phyloP scores from a whole-genome alignment of 2,329 filamentous ascomycete genomes.

The Penicillium sumatraense region DNA sequence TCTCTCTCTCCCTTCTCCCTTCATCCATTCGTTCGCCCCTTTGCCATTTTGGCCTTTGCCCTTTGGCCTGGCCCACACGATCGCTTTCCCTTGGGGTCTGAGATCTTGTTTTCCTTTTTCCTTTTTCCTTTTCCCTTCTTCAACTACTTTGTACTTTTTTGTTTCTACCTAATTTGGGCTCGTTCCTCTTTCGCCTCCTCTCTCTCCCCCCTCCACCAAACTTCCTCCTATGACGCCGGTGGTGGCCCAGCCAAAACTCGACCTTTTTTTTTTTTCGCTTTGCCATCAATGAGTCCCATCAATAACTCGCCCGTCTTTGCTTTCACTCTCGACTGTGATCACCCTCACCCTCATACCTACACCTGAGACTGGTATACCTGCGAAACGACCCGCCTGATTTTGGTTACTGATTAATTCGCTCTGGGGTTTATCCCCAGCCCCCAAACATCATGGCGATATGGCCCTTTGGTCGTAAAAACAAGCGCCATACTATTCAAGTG shows the following conservation, averaged over 20 bases:
- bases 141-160: not conserved
- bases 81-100: conserved; percentile 3
- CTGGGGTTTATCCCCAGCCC: conserved; percentile 19
- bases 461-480: conserved; percentile 78
- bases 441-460: conserved; percentile 71
- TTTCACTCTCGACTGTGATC: not conserved
- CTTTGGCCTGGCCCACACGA: conserved; percentile 7
- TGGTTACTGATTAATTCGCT: conserved; percentile 21
- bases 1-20: conserved; percentile 7
- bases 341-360: too few relatives aligned
- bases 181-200: not conserved
- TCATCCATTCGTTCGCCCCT: conserved; percentile 20
- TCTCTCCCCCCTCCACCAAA: not conserved
- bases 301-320: conserved; percentile 19
- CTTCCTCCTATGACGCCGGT: conserved; percentile 20
- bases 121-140: not conserved
- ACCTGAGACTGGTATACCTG: too few relatives aligned
- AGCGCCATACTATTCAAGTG: conserved; percentile 65
- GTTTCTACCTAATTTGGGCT: not conserved
- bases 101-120: conserved; percentile 8
- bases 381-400: too few relatives aligned
- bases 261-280: not conserved
- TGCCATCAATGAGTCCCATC: conserved; percentile 34
- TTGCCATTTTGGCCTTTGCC: not conserved
- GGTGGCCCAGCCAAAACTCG: conserved; percentile 15